Evolutionary conservation across 805 yeast species (phyloP), one percentile per base, ranked within the genome.

Genomic region (Kluyveromyces dobzhanskii): DNA sequence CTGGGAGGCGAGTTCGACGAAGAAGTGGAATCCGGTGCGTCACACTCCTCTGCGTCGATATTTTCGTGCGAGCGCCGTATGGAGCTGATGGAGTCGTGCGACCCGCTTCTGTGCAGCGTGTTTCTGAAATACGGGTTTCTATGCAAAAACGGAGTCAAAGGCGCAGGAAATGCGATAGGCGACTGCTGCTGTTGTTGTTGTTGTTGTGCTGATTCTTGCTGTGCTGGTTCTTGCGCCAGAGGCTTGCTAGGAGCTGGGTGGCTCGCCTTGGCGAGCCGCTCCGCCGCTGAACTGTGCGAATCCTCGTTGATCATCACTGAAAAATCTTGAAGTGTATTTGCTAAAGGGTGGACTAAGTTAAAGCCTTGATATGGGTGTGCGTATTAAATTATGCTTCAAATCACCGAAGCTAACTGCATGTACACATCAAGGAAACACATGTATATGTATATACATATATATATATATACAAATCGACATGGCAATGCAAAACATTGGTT

Each of bases 291-390:
- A 30, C 30, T 32, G 19, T 36, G 37, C 26, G 40, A 36, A 14
- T 17, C 35, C 14, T 40, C 43, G 38, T 40, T 40, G 33, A 40
- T 40, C 43, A 40, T 40, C 28, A 28, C 31, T 18, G 24, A 6
- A 21, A 21, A 21, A 21, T 21, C 8, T 21, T 6, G 6, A 9
- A 21, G 9, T 21, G 24, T 21, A 21, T 21, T n/a, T n/a, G n/a
- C n/a, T n/a, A n/a, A n/a, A n/a, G n/a, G n/a, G n/a, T n/a, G n/a
- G n/a, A n/a, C n/a, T n/a, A n/a, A n/a, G n/a, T n/a, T n/a, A n/a
- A n/a, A n/a, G n/a, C n/a, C n/a, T n/a, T n/a, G n/a, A n/a, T n/a
- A n/a, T n/a, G n/a, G n/a, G n/a, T n/a, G n/a, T n/a, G n/a, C n/a
- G n/a, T n/a, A n/a, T n/a, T n/a, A n/a, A n/a, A n/a, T n/a, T n/a